A percentile compares a stretch with the other conserved stretches of the same genome.
Conservation (phyloP, 345 rosid genomes). For the Trapa bicornis region DNA sequence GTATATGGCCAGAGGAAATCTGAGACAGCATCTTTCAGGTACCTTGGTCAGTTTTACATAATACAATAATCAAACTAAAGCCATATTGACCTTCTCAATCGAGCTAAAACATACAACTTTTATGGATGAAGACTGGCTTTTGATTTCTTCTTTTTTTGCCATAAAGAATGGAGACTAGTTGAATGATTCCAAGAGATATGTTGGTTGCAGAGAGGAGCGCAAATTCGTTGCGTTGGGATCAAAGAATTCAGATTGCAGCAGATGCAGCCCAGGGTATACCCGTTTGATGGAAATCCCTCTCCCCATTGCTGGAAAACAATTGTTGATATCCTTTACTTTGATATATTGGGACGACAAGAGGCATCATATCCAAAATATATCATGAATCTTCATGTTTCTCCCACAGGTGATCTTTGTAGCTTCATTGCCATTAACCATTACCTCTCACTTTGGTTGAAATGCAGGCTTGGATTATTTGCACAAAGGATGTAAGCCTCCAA, state of each 20-base stretch:
- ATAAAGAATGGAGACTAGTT: no score
- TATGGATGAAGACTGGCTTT: background rate
- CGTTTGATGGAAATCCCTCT: background rate
- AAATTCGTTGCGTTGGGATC: conserved; percentile 1
- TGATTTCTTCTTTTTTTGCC: no score
- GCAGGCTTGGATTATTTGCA: conserved; percentile 35
- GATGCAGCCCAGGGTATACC: conserved; percentile 6
- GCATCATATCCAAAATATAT: no score
- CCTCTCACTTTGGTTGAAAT: background rate
- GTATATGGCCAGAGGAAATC: conserved; percentile 5
- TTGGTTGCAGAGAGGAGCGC: background rate
- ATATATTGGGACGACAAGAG: background rate
- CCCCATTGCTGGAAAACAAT: no score
- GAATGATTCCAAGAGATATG: no score
- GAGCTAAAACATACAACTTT: no score
- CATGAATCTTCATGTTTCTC: background rate
- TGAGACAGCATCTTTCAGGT: conserved; percentile 4
- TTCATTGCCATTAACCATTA: background rate
- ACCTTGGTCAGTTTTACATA: background rate
- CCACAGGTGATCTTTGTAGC: background rate
- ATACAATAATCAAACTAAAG: no score
- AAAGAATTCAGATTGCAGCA: conserved; percentile 1
- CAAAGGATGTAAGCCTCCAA: conserved; percentile 44
- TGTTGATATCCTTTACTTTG: no score
- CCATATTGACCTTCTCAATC: no score